These are phyloP conservation scores for Phymatotrichopsis omnivora DNA, from an alignment of 2,329 filamentous ascomycete species.

Conservation along the genomic window DNA sequence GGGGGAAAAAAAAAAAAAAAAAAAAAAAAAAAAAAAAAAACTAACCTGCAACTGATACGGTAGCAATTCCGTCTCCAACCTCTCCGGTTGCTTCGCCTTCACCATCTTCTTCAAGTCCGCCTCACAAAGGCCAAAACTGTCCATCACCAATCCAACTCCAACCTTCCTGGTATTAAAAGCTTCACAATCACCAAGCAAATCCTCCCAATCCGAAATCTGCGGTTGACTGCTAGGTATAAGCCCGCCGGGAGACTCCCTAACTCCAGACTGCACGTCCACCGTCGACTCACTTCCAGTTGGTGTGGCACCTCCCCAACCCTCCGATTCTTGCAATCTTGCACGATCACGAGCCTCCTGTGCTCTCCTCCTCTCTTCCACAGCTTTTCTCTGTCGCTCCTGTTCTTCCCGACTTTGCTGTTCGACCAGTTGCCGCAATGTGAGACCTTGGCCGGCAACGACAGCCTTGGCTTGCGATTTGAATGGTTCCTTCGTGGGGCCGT, in stretches of 20 bases:
- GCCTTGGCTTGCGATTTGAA: constrained; percentile 47
- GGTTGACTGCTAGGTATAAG: constrained; percentile 36
- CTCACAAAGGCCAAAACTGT: constrained; percentile 62
- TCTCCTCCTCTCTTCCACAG: constrained; percentile 38
- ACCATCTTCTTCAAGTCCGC: constrained; percentile 60
- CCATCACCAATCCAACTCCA: constrained; percentile 47
- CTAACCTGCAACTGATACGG: constrained; percentile 62
- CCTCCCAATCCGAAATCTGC: constrained; percentile 40
- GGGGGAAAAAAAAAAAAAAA: constrained; percentile 41
- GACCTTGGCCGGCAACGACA: constrained; percentile 52
- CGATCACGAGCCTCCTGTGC: no score
- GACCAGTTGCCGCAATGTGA: constrained; percentile 47
- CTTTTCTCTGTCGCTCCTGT: constrained; percentile 45
- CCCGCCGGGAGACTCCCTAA: constrained; percentile 33
- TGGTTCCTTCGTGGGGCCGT: constrained; percentile 51
- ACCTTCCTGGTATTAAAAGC: constrained; percentile 56
- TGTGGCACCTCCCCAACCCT: constrained; percentile 1
- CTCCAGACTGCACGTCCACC: constrained; percentile 22
- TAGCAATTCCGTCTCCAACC: constrained; percentile 56
- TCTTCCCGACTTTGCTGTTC: constrained; percentile 47
- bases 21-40: neutral
- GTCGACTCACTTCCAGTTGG: constrained; percentile 2
- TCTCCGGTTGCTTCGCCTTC: constrained; percentile 56
- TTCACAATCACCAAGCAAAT: constrained; percentile 56
- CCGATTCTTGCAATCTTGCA: constrained; percentile 33